A percentile compares a stretch with the other conserved stretches of the same genome.
phyloP scores from a whole-genome alignment of 345 rosid species.

The Trapa incisa region DNA sequence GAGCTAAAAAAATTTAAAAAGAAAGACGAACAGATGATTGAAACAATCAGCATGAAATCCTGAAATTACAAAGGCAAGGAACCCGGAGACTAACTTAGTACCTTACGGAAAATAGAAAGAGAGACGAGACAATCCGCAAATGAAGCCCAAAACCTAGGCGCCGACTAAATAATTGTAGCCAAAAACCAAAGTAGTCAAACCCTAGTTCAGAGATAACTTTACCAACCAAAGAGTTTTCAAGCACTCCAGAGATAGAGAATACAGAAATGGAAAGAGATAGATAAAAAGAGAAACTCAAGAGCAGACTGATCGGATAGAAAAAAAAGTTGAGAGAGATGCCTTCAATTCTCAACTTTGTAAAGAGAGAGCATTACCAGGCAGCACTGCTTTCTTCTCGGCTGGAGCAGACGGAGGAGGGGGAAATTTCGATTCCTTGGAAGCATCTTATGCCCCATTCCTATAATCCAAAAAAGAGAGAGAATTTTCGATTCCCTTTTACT shows the following conservation, averaged over 20 bases:
- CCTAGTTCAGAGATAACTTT: slow-evolving; percentile 2
- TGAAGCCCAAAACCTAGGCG: neutral
- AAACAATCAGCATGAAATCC: neutral
- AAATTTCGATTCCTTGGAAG: neutral
- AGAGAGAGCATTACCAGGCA: neutral
- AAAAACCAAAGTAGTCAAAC: neutral
- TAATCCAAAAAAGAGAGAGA: too few species aligned
- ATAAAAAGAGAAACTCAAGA: neutral
- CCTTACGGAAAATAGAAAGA: neutral
- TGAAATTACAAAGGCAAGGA: neutral
- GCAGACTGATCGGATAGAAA: neutral
- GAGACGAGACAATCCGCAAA: neutral
- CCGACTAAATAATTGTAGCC: neutral
- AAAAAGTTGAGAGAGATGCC: neutral
- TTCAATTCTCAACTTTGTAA: neutral
- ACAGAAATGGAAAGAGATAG: neutral
- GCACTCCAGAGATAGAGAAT: neutral
- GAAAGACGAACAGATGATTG: neutral
- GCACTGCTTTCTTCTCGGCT: too few species aligned
- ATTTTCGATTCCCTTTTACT: too few species aligned
- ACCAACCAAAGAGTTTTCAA: neutral
- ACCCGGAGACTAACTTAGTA: neutral
- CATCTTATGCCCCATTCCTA: too few species aligned
- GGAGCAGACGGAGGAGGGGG: too few species aligned
- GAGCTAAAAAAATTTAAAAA: neutral